Evolutionary conservation across 768 basidiomycete species (phyloP).

Genomic region (Auricularia sp.): DNA sequence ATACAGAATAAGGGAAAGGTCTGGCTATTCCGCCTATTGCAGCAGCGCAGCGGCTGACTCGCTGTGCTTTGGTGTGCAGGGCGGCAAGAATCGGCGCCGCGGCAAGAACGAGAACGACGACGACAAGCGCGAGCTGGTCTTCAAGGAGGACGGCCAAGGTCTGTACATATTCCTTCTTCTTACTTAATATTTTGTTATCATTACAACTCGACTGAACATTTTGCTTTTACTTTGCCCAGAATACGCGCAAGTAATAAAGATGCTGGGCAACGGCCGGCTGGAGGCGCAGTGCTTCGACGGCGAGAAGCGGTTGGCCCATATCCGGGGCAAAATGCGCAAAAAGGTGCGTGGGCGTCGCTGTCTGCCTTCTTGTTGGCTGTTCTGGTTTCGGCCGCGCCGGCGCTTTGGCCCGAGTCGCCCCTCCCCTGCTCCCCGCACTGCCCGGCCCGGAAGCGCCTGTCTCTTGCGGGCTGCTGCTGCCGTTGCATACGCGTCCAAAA

Average conservation of each 20-base stretch:
- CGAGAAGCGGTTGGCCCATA: slow-evolving; percentile 94
- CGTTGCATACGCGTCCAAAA: neutral
- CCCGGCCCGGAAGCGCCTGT: no score
- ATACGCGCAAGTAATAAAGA: slow-evolving; percentile 96
- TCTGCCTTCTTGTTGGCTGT: neutral
- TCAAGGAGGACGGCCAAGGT: slow-evolving; percentile 94
- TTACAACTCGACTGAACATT: neutral
- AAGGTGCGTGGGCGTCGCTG: slow-evolving; percentile 50
- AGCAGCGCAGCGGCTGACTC: slow-evolving; percentile 1
- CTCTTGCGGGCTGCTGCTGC: no score
- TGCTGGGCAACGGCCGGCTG: slow-evolving; percentile 95
- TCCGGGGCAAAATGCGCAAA: slow-evolving; percentile 98
- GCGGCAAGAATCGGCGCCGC: slow-evolving; percentile 97
- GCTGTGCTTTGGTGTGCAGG: slow-evolving; percentile 37
- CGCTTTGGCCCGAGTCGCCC: neutral
- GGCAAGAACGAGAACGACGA: slow-evolving; percentile 99
- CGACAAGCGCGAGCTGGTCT: slow-evolving; percentile 96
- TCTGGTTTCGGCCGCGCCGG: neutral
- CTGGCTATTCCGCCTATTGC: slow-evolving; percentile 5
- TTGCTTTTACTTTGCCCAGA: slow-evolving; percentile 31
- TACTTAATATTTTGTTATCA: neutral
- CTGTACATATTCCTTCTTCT: slow-evolving; percentile 9
- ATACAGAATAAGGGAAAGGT: slow-evolving; percentile 70
- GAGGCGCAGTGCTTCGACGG: slow-evolving; percentile 98
- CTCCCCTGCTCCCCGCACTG: no score